Base-by-base conservation (phyloP, 2,329 filamentous ascomycete species). In the Calonectria pseudoreteaudii region DNA sequence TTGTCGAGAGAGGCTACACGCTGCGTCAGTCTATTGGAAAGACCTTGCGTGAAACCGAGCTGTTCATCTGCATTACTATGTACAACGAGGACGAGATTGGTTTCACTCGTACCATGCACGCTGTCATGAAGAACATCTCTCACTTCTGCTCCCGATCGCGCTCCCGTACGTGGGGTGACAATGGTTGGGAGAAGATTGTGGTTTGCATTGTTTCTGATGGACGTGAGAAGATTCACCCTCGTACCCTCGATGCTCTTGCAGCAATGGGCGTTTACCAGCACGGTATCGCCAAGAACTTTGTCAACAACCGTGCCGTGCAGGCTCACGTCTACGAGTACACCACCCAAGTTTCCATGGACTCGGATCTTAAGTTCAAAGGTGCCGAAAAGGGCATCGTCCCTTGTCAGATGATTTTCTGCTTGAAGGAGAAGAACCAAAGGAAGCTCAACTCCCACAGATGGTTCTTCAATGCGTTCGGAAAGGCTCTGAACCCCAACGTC, bases 281-380 rank as follows among this genome's bases (percentile, higher is more conserved):
- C 82, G 97, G 97, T 36, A 98, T 99, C 81, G 97, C 97, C 73
- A 99, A 99, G 90, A 99, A 99, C 84, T 93, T 94, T 83, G 97
- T 99, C 88, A 99, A 99, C 86, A 93, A 97, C 81, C 94, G 95
- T 79, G 95, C 97, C 75, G 97, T 99, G 60, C 96, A 96, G 77
- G 96, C 96, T 0, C 97, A 99, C 86, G 95, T 99, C 18, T 99
- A 99, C 87, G 97, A 99, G 84, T 99, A 99, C 86, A 99, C 97
- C 0, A 98, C 97, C 0, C 97, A 99, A 81, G 97, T 99, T 14
- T 98, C 96, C 0, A 90, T 99, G 13, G 97, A 99, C 83, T 91
- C 96, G 0, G 96, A 98, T 79, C 91, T 99, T 76, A 98, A 98
- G 85, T 99, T 99, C 89, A 99, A 99, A 87, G 97, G 97, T 41